A percentile compares a stretch with the other conserved stretches of the same genome.
Conservation (phyloP, 345 rosid genomes). For the Diplotaxis tenuifolia region DNA sequence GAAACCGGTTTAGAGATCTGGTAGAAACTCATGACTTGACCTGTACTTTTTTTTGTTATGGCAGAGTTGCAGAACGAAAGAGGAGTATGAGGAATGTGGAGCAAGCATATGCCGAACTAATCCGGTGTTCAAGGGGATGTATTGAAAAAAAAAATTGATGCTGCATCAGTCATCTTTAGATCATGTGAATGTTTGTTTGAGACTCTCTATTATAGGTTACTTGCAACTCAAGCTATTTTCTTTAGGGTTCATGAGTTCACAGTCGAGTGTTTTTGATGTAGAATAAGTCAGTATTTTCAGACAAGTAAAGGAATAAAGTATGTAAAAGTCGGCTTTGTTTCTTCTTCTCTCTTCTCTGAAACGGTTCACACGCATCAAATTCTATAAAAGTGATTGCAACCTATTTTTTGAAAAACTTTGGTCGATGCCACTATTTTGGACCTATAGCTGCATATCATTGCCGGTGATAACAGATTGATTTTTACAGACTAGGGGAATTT, state of each 20-base stretch:
- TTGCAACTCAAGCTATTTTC: neutral
- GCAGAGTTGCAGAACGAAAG: conserved; percentile 98
- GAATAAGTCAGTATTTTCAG: conserved; percentile 1
- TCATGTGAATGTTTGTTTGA: conserved; percentile 27
- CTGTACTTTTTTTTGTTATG: neutral
- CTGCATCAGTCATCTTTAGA: neutral
- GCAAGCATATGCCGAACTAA: conserved; percentile 99
- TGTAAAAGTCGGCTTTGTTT: neutral
- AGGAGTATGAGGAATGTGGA: conserved; percentile 93
- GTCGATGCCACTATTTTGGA: neutral
- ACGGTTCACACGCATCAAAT: too few relatives aligned
- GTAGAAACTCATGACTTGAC: neutral
- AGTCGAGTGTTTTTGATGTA: conserved; percentile 6
- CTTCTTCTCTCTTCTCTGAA: too few relatives aligned
- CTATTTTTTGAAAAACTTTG: neutral
- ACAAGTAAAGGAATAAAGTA: neutral
- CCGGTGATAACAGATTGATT: neutral
- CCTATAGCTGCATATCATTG: neutral
- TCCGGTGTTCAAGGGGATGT: conserved; percentile 99
- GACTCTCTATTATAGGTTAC: conserved; percentile 2
- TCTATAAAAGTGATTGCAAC: neutral
- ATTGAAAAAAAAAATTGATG: conserved; percentile 38
- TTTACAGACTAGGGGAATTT: neutral
- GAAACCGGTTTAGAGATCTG: neutral
- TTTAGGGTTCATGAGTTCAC: neutral